Percentiles rank a stretch among this genome's conserved stretches.
Evolutionary conservation across 106 monocot species (phyloP).

Genomic region (Dendrobium officinale): DNA sequence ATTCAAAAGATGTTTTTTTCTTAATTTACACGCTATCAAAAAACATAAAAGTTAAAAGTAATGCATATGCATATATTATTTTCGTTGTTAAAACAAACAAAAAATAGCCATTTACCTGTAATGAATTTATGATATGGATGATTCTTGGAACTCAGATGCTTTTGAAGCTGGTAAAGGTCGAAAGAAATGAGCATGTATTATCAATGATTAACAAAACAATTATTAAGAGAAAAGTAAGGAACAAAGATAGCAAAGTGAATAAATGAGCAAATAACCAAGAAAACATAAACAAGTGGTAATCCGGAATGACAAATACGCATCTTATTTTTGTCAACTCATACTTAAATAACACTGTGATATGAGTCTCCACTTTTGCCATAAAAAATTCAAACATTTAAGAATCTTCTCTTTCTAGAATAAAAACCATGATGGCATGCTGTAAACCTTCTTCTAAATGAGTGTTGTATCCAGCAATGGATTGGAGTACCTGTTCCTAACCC

Average conservation of each 20-base stretch:
- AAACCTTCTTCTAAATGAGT: no score
- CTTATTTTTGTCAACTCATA: neutral
- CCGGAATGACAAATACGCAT: neutral
- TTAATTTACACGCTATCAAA: neutral
- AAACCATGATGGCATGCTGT: no score
- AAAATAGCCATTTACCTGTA: constrained; percentile 43
- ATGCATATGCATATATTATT: neutral
- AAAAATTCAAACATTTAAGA: neutral
- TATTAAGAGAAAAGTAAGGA: neutral
- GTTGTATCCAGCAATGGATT: no score
- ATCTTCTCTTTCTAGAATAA: neutral
- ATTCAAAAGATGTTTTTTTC: neutral
- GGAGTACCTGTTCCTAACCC: no score
- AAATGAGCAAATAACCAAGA: neutral
- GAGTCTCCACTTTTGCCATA: neutral
- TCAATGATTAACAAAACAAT: neutral
- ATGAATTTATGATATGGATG: constrained; percentile 92
- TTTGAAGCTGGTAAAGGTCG: constrained; percentile 64
- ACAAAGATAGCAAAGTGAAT: neutral
- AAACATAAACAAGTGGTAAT: neutral
- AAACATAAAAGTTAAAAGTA: neutral
- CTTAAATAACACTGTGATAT: neutral
- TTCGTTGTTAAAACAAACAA: neutral
- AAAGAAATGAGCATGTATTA: neutral
- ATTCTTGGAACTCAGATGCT: constrained; percentile 77